Base-by-base conservation (phyloP, 345 rosid genomes). In the Boechera stricta region DNA sequence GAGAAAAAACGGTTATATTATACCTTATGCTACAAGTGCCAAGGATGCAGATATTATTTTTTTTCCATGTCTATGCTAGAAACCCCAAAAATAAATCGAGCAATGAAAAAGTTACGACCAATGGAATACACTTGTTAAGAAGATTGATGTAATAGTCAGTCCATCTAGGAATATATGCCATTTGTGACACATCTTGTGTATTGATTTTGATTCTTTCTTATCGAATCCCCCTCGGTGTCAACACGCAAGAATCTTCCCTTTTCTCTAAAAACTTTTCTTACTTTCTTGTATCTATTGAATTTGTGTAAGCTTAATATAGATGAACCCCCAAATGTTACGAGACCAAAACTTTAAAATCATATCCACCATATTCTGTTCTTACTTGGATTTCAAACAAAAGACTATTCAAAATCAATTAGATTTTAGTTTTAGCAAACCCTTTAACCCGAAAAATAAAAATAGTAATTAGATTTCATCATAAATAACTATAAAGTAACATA, bases 131-230 rank as follows among this genome's bases (percentile, higher is more conserved):
- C 21, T 53, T 44, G 36, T 53, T 70, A 64, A 69, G 33, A 48
- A 45, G 61, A 49, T 56, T 64, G 76, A 77, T 64, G 77, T 64
- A 64, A 65, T 56, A 64, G 62, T 64, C 4, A 57, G 68, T 77
- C 81, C 77, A 64, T 71, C 6, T 48, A 45, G 5, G 77, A 71
- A 77, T 77, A 77, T 77, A 77, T 77, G 81, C 81, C 58, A 64
- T 56, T 56, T 64, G 54, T 48, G 62, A 77, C 77, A 77, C 76
- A 71, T 71, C 60, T 47, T 62, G 5, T 64, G 54, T 71, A 29
- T 66, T 73, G 83, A 83, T 80, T 75, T 65, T 28, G 85, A 86
- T 86, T 83, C 88, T 68, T 72, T 66, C 82, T 83, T 83, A 85
- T 85, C 85, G 21, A 77, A 77, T 57, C 63, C 67, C 67, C 77